phyloP scores from a whole-genome alignment of 129 eudicot genomes.

The Daucus carota region DH1_v3.0 NC_030381.2:52007501-52008000 shows the following conservation, averaged over 20 bases:
- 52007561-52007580: conserved; percentile 56
- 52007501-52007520: neutral
- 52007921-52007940: no score
- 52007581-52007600: conserved; percentile 81
- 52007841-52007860: neutral
- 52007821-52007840: conserved; percentile 83
- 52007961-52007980: neutral
- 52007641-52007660: neutral
- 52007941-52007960: neutral
- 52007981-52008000: neutral
- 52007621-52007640: neutral
- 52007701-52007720: neutral
- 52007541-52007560: conserved; percentile 60
- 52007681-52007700: neutral
- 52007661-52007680: neutral
- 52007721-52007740: conserved; percentile 13
- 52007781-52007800: conserved; percentile 46
- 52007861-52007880: neutral
- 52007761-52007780: conserved; percentile 82
- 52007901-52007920: no score
- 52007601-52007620: conserved; percentile 4
- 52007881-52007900: no score
- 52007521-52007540: conserved; percentile 41
- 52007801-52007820: conserved; percentile 55
- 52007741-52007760: conserved; percentile 70